phyloP scores from a whole-genome alignment of 805 yeast species.

The Wickerhamomyces bisporus region DNA sequence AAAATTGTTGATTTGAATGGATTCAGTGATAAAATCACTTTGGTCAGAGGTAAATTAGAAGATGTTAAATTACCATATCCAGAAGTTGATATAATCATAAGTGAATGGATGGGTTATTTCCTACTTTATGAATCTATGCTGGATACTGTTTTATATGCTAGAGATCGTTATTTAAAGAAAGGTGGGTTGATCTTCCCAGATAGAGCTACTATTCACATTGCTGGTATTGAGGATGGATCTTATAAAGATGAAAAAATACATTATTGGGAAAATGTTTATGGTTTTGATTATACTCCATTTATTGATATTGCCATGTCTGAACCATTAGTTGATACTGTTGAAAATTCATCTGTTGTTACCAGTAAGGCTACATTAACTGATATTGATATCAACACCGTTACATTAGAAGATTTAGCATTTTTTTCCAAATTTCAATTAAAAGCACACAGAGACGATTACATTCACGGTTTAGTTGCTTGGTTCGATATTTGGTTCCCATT shows the following conservation, averaged over 20 bases:
- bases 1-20: slow-evolving; percentile 84
- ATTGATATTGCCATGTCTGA: slow-evolving; percentile 81
- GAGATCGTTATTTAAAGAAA: slow-evolving; percentile 73
- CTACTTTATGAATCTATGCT: slow-evolving; percentile 95
- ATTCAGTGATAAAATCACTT: slow-evolving; percentile 76
- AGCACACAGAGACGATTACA: slow-evolving; percentile 72
- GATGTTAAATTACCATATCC: slow-evolving; percentile 83
- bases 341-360: slow-evolving; percentile 70
- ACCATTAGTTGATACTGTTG: slow-evolving; percentile 95
- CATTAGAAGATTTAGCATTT: slow-evolving; percentile 76
- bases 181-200: slow-evolving; percentile 96
- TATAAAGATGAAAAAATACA: slow-evolving; percentile 88
- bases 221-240: slow-evolving; percentile 89
- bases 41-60: slow-evolving; percentile 89
- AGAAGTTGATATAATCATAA: slow-evolving; percentile 88
- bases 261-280: slow-evolving; percentile 96
- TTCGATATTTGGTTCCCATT: slow-evolving; percentile 88
- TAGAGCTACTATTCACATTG: slow-evolving; percentile 82
- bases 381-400: slow-evolving; percentile 87
- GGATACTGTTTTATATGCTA: slow-evolving; percentile 90
- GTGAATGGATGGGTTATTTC: slow-evolving; percentile 99
- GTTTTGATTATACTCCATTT: slow-evolving; percentile 93
- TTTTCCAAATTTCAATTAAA: slow-evolving; percentile 60
- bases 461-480: slow-evolving; percentile 92
- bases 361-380: slow-evolving; percentile 65